Evolutionary conservation across 768 basidiomycete genomes (phyloP).

Genomic region (Chalciporus pseudorubinellus): DNA sequence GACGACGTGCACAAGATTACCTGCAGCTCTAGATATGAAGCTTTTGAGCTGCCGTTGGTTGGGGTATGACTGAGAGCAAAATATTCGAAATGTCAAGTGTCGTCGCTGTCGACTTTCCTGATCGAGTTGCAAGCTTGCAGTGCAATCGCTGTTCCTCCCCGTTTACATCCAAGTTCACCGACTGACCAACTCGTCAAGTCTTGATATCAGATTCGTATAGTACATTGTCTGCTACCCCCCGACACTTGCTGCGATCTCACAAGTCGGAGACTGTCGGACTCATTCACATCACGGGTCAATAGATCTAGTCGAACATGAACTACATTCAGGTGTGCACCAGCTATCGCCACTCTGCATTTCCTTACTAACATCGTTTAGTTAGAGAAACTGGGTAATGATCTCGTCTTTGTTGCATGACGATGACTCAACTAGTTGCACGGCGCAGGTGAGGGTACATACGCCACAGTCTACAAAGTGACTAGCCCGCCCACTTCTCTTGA

Average conservation of each 20-base stretch:
- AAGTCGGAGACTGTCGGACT: not conserved
- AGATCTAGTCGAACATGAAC: constrained; percentile 39
- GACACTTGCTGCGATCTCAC: constrained; percentile 4
- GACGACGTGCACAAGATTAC: no score
- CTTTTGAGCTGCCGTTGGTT: not conserved
- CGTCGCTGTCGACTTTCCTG: not conserved
- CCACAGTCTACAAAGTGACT: constrained; percentile 92
- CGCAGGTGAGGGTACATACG: constrained; percentile 88
- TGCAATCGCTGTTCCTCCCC: not conserved
- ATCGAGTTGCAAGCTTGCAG: not conserved
- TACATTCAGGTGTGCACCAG: constrained; percentile 51
- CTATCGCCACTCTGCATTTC: not conserved
- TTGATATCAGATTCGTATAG: not conserved
- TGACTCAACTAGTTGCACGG: constrained; percentile 4
- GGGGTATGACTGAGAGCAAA: constrained; percentile 1
- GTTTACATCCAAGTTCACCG: not conserved
- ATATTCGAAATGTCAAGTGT: constrained; percentile 10
- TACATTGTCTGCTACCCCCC: constrained; percentile 1
- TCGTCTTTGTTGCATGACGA: not conserved
- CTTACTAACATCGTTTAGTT: constrained; percentile 46
- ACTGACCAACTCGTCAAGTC: not conserved
- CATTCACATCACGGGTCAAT: not conserved
- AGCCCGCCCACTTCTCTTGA: not conserved
- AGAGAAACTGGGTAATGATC: constrained; percentile 73
- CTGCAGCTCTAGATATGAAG: not conserved